A percentile compares a stretch with the other conserved stretches of the same genome.
Evolutionary conservation across 1,284 basidiomycete genomes (phyloP).

Genomic region (Puccinia polysora): DNA sequence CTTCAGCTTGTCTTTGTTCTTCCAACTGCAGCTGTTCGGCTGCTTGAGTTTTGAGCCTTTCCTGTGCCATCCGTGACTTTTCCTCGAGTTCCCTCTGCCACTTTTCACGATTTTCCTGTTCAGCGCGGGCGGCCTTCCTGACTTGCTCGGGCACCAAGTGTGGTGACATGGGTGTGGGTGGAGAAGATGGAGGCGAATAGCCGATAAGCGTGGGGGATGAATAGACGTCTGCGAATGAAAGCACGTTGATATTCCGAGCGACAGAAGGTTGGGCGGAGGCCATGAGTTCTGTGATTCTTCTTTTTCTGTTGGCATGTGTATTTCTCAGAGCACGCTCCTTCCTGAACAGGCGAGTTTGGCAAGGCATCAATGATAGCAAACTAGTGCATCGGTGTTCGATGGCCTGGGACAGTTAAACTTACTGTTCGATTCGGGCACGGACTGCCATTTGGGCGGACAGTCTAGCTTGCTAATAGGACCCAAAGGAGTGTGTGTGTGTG

Average conservation of each 20-base stretch:
- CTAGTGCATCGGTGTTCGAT: neutral
- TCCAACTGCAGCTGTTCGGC: neutral
- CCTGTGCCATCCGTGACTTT: neutral
- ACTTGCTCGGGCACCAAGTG: constrained; percentile 28
- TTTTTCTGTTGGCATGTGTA: neutral
- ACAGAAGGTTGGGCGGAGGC: neutral
- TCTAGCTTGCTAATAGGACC: no score
- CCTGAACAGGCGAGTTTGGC: neutral
- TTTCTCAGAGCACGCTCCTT: constrained; percentile 7
- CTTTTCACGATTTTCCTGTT: neutral
- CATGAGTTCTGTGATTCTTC: neutral
- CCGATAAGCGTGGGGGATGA: constrained; percentile 19
- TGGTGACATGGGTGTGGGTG: constrained; percentile 14
- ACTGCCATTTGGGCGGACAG: no score
- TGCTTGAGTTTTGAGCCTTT: neutral
- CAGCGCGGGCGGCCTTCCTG: constrained; percentile 17
- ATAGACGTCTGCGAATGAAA: constrained; percentile 29
- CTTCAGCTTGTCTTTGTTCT: neutral
- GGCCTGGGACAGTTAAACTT: neutral
- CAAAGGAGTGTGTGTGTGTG: no score
- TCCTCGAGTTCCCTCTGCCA: neutral
- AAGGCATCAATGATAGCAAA: neutral
- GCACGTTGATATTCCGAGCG: constrained; percentile 3
- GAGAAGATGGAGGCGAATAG: constrained; percentile 10
- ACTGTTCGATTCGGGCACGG: neutral